Evolutionary conservation across 1,284 basidiomycete species (phyloP).

Genomic region (Flammula alnicola): DNA sequence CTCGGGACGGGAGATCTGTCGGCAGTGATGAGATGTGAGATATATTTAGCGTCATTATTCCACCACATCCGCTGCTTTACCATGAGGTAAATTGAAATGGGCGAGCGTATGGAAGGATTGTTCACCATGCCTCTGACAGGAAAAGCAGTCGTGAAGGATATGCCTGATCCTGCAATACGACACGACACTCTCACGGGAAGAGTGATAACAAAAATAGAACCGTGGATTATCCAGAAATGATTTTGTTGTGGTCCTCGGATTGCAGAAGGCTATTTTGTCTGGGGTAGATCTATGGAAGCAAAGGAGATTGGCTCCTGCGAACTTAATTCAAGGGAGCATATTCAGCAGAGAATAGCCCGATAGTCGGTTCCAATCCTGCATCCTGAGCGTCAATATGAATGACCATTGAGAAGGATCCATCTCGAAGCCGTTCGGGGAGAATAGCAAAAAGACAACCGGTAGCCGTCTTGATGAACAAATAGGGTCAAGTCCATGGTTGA

Average conservation of each 20-base stretch:
- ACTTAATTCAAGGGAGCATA: no score
- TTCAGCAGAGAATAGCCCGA: no score
- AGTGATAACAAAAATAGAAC: constrained; percentile 31
- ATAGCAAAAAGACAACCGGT: background rate
- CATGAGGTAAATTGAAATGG: constrained; percentile 17
- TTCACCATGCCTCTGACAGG: constrained; percentile 11
- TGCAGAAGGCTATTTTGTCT: constrained; percentile 1
- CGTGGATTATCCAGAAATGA: background rate
- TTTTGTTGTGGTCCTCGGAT: constrained; percentile 2
- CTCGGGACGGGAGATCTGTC: constrained; percentile 10
- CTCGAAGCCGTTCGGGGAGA: background rate
- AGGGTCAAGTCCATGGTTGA: no score
- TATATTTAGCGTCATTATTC: constrained; percentile 15
- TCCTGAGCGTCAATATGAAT: no score
- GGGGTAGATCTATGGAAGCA: background rate
- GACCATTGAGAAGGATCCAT: no score
- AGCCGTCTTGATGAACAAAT: constrained; percentile 1
- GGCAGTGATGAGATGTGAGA: constrained; percentile 12
- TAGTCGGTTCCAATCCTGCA: no score
- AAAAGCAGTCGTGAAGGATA: constrained; percentile 16
- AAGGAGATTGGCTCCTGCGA: background rate
- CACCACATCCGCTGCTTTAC: constrained; percentile 5
- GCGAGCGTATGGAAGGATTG: constrained; percentile 8
- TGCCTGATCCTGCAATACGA: constrained; percentile 11
- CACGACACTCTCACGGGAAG: constrained; percentile 10